These are phyloP conservation scores for Neoboletus brunneissimus DNA, from an alignment of 768 basidiomycete genomes.

Conservation along the genomic window DNA sequence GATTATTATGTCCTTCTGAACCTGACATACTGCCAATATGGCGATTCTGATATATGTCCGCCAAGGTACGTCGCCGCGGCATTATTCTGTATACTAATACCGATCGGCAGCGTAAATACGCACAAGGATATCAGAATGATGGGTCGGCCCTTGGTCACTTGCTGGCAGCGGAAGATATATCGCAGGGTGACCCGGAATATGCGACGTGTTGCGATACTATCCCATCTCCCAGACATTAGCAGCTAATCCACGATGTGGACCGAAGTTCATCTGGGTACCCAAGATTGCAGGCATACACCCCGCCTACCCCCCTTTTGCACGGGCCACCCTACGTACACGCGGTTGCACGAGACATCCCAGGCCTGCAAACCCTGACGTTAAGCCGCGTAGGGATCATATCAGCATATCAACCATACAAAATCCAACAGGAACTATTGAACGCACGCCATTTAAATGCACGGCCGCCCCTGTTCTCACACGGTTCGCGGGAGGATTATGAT, in stretches of 20 bases:
- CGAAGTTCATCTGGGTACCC: not conserved
- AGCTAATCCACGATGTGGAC: not conserved
- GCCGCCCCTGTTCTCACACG: not conserved
- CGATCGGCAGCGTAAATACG: not conserved
- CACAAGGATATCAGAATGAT: not conserved
- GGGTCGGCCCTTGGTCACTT: not conserved
- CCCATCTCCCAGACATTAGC: not conserved
- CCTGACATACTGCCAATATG: not conserved
- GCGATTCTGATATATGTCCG: not conserved
- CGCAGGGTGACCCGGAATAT: not conserved
- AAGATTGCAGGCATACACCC: not conserved
- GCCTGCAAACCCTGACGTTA: not conserved
- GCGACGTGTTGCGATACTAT: not conserved
- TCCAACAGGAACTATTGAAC: not conserved
- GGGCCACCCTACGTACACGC: not conserved
- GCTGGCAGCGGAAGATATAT: not conserved
- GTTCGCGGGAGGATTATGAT: not conserved
- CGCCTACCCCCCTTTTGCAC: not conserved
- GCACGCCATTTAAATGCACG: not conserved
- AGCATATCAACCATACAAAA: no score
- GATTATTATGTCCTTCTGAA: not conserved
- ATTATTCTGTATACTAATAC: not conserved
- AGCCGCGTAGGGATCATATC: not conserved
- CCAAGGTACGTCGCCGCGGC: not conserved
- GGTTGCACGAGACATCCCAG: not conserved